phyloP scores from a whole-genome alignment of 2,329 filamentous ascomycete species.

The Juglanconis sp. region DNA sequence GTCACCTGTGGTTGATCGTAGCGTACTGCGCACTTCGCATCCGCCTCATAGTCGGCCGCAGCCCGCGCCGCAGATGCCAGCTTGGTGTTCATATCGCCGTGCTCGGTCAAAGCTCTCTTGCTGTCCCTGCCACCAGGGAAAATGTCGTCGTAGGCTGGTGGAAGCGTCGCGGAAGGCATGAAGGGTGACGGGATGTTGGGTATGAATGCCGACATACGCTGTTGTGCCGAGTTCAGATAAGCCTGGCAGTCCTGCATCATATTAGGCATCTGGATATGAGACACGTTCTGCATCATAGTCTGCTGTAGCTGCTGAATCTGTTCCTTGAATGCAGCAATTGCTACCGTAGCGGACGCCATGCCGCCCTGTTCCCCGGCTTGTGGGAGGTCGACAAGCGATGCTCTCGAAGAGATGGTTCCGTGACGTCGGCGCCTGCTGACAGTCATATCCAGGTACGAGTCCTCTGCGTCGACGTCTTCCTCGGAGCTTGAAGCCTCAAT shows the following conservation, averaged over 20 bases:
- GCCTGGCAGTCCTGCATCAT: slow-evolving; percentile 72
- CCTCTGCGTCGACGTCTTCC: slow-evolving; percentile 39
- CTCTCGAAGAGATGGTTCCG: slow-evolving; percentile 18
- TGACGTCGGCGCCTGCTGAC: slow-evolving; percentile 26
- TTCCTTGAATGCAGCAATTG: slow-evolving; percentile 69
- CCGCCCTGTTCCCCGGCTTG: slow-evolving; percentile 31
- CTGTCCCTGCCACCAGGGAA: slow-evolving; percentile 59
- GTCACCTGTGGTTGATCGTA: slow-evolving; percentile 44
- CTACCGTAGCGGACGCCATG: slow-evolving; percentile 55
- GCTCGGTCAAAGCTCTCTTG: slow-evolving; percentile 49
- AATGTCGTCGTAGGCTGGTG: slow-evolving; percentile 77
- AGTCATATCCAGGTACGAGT: slow-evolving; percentile 38
- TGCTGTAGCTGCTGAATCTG: slow-evolving; percentile 77
- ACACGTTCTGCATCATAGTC: slow-evolving; percentile 64
- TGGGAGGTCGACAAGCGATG: slow-evolving; percentile 22
- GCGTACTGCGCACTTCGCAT: slow-evolving; percentile 52
- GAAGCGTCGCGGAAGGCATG: slow-evolving; percentile 49
- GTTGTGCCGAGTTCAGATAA: slow-evolving; percentile 42
- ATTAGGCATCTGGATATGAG: slow-evolving; percentile 60
- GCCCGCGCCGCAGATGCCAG: slow-evolving; percentile 56
- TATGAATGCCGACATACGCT: slow-evolving; percentile 69
- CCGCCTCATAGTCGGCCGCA: slow-evolving; percentile 55
- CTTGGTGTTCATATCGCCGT: slow-evolving; percentile 51
- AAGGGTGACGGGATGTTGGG: slow-evolving; percentile 63
- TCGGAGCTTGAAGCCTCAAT: slow-evolving; percentile 37